Percentiles rank a stretch among this genome's conserved stretches.
phyloP scores from a whole-genome alignment of 768 basidiomycete genomes.

The Mycena crocata region DNA sequence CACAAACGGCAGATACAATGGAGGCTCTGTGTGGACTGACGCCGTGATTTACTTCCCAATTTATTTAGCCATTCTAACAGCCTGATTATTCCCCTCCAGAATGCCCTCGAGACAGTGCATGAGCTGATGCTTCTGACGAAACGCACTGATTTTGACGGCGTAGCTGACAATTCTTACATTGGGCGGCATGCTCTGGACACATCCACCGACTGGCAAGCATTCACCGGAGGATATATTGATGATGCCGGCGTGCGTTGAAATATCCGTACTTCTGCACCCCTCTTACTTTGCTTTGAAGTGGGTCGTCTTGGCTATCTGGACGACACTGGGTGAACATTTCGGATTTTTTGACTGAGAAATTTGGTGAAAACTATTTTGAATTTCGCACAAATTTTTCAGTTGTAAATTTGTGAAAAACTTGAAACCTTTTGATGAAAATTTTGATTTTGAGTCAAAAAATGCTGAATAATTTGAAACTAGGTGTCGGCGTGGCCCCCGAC shows the following conservation, averaged over 20 bases:
- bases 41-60: slow-evolving; percentile 39
- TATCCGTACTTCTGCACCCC: background rate
- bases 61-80: background rate
- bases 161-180: slow-evolving; percentile 47
- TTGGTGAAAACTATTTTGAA: too few relatives aligned
- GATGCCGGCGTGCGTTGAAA: slow-evolving; percentile 47
- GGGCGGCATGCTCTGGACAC: slow-evolving; percentile 44
- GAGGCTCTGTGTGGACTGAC: slow-evolving; percentile 53
- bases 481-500: too few relatives aligned
- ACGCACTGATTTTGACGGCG: slow-evolving; percentile 37
- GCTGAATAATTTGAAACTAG: too few relatives aligned
- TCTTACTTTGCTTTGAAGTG: slow-evolving; percentile 40
- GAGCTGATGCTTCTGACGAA: slow-evolving; percentile 53
- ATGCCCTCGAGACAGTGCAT: slow-evolving; percentile 52
- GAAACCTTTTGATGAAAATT: too few relatives aligned
- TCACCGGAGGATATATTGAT: slow-evolving; percentile 50
- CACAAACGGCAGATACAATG: slow-evolving; percentile 40
- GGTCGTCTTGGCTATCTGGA: slow-evolving; percentile 53
- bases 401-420: too few relatives aligned
- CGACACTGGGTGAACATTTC: too few relatives aligned
- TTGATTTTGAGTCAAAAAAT: too few relatives aligned
- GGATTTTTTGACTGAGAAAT: too few relatives aligned
- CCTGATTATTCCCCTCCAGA: slow-evolving; percentile 38
- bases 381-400: too few relatives aligned
- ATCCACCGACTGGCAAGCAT: slow-evolving; percentile 42